Percentiles rank a stretch among this genome's conserved stretches.
Conservation (phyloP, 2,329 filamentous ascomycete species). For the Uncinocarpus reesii region DNA sequence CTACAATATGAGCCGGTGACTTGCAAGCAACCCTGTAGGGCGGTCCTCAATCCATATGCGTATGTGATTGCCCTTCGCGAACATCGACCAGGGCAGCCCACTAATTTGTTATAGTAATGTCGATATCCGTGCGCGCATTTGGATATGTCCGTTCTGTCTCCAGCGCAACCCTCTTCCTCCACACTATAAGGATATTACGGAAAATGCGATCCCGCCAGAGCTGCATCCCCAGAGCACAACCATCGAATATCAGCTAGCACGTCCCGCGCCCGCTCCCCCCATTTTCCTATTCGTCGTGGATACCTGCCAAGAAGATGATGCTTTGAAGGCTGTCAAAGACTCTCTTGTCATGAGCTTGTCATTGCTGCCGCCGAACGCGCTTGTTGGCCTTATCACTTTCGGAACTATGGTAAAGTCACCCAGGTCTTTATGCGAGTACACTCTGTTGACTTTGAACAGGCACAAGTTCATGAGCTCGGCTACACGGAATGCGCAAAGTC, state of each 20-base stretch:
- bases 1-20: constrained; percentile 94
- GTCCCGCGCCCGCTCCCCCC: constrained; percentile 54
- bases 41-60: constrained; percentile 96
- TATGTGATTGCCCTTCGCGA: constrained; percentile 36
- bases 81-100: not conserved
- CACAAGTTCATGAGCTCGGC: constrained; percentile 94
- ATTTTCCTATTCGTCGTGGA: constrained; percentile 61
- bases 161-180: constrained; percentile 55
- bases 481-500: constrained; percentile 98
- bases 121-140: constrained; percentile 55
- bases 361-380: constrained; percentile 51
- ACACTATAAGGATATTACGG: constrained; percentile 60
- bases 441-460: constrained; percentile 40
- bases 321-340: constrained; percentile 56
- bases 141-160: constrained; percentile 60
- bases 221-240: constrained; percentile 56
- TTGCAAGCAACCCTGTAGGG: constrained; percentile 91
- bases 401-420: constrained; percentile 69
- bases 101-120: constrained; percentile 42
- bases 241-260: constrained; percentile 54
- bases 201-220: constrained; percentile 55
- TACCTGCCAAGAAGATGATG: constrained; percentile 59
- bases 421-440: not conserved
- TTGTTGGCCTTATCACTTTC: constrained; percentile 56
- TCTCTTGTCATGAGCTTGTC: constrained; percentile 58